Evolutionary conservation across 129 eudicot species (phyloP).

Genomic region (Chrysanthemum makinoi): DNA sequence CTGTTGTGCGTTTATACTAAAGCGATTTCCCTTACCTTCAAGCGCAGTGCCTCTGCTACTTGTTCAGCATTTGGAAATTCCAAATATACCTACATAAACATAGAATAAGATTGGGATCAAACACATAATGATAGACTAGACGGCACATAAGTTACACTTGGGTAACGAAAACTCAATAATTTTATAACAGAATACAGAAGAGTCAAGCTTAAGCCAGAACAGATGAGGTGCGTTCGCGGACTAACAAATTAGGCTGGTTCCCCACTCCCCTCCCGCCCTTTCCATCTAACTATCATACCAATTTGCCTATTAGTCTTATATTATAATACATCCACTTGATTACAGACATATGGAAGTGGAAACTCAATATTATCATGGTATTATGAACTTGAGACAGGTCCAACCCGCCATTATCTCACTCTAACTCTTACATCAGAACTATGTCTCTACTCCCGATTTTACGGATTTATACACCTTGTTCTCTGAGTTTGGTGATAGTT

Average conservation of each 20-base stretch:
- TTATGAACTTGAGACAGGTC: not conserved
- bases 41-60: conserved; percentile 72
- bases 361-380: not conserved
- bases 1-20: conserved; percentile 4
- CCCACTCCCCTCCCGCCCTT: not conserved
- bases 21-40: conserved; percentile 47
- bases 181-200: too few species aligned
- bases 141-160: too few species aligned
- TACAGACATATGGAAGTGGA: not conserved
- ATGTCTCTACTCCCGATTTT: not conserved
- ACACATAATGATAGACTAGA: not conserved
- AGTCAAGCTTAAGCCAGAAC: too few species aligned
- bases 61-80: conserved; percentile 75
- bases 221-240: too few species aligned
- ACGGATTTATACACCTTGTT: not conserved
- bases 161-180: too few species aligned
- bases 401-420: not conserved
- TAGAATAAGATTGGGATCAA: conserved; percentile 21
- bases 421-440: not conserved
- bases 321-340: not conserved
- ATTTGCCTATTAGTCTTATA: not conserved
- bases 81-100: conserved; percentile 69
- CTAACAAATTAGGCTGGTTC: too few species aligned
- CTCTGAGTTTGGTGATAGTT: not conserved
- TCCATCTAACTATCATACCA: not conserved